These are phyloP conservation scores for Calvatia gigantea DNA, from an alignment of 768 basidiomycete genomes.

Conservation along the genomic window DNA sequence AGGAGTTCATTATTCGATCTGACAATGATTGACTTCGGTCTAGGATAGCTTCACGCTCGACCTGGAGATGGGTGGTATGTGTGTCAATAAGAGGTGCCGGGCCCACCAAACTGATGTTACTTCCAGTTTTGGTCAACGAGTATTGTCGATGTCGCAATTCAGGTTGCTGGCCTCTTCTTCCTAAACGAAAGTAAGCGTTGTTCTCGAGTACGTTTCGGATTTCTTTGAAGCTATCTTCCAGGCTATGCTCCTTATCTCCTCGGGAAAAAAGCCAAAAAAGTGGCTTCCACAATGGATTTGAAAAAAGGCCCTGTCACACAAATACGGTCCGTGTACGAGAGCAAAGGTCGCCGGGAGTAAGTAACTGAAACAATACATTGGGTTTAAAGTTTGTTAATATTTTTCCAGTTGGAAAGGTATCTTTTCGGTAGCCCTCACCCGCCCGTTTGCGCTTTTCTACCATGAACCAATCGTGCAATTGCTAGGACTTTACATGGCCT, in stretches of 20 bases:
- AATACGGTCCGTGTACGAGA: slow-evolving; percentile 49
- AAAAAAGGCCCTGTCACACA: slow-evolving; percentile 38
- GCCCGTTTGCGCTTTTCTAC: slow-evolving; percentile 66
- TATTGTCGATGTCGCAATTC: slow-evolving; percentile 52
- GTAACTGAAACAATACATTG: slow-evolving; percentile 15
- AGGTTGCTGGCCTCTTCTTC: slow-evolving; percentile 50
- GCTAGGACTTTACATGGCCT: slow-evolving; percentile 65
- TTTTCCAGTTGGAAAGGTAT: slow-evolving; percentile 46
- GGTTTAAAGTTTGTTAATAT: not conserved
- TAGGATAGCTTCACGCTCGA: slow-evolving; percentile 55
- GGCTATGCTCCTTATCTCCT: slow-evolving; percentile 42
- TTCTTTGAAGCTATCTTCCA: slow-evolving; percentile 26
- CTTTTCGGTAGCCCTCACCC: slow-evolving; percentile 47
- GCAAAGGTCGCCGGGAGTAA: slow-evolving; percentile 38
- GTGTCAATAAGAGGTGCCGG: not conserved
- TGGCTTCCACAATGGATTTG: slow-evolving; percentile 40
- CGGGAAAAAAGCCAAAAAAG: slow-evolving; percentile 45
- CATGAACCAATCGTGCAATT: slow-evolving; percentile 67
- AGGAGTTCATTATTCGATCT: not conserved
- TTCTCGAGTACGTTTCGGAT: not conserved
- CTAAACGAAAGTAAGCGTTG: slow-evolving; percentile 56
- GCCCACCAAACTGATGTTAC: not conserved
- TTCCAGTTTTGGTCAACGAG: slow-evolving; percentile 63
- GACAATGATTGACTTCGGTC: slow-evolving; percentile 10
- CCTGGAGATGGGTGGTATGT: slow-evolving; percentile 72